These are phyloP conservation scores for Globisporangium sylvaticum DNA, from an alignment of 352 stramenopile genomes.

Conservation along the genomic window DNA sequence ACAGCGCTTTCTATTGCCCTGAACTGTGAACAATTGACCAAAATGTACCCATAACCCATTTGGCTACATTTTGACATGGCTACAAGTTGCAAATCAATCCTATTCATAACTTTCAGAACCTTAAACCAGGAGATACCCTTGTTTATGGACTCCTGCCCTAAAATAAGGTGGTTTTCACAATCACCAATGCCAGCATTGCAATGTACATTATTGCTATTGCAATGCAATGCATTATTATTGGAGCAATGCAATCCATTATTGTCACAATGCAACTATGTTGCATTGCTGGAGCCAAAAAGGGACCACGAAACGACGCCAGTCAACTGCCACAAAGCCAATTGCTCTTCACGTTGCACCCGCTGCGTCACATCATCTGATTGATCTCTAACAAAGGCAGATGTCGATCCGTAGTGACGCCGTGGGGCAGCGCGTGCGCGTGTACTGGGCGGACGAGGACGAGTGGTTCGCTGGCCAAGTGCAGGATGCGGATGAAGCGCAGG, in stretches of 20 bases:
- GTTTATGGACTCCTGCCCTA: not conserved
- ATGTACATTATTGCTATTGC: too few relatives aligned
- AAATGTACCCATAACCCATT: not conserved
- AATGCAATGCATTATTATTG: not conserved
- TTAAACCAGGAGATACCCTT: not conserved
- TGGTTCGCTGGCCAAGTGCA: slow-evolving; percentile 66
- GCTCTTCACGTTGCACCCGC: too few relatives aligned
- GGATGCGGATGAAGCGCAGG: slow-evolving; percentile 32
- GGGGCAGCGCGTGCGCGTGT: slow-evolving; percentile 65
- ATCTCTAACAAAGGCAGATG: not conserved
- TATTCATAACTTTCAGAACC: not conserved
- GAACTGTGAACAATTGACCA: too few relatives aligned
- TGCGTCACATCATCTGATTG: too few relatives aligned
- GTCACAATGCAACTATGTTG: too few relatives aligned
- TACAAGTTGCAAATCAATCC: not conserved
- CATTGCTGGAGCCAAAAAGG: not conserved
- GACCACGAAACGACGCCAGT: not conserved
- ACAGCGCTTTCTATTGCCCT: too few relatives aligned
- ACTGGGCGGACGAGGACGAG: slow-evolving; percentile 64
- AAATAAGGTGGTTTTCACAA: too few relatives aligned
- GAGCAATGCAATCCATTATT: not conserved
- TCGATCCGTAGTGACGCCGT: slow-evolving; percentile 21
- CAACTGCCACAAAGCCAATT: too few relatives aligned
- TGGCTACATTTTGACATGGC: slow-evolving; percentile 10
- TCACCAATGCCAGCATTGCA: not conserved